Conservation (phyloP, 257 asterid genomes). For the Ophiorrhiza pumila region DNA sequence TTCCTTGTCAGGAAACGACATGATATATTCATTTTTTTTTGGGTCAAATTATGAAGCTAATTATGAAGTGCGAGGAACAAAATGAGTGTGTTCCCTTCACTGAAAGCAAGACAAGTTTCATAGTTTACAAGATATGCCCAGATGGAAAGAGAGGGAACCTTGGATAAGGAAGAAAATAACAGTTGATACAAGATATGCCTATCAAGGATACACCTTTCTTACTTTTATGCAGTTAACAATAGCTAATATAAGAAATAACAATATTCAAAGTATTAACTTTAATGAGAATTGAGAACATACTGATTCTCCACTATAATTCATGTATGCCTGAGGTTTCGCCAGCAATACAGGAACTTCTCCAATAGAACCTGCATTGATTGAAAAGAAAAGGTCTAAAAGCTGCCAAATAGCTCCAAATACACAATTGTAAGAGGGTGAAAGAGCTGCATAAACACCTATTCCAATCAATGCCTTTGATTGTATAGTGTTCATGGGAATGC, state of each 20-base stretch:
- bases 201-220: neutral
- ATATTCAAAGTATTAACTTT: neutral
- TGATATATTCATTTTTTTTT: too few species aligned
- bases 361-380: conserved; percentile 65
- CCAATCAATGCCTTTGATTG: conserved; percentile 90
- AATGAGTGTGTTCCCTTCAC: neutral
- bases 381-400: conserved; percentile 9
- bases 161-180: neutral
- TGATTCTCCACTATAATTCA: conserved; percentile 95
- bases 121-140: neutral
- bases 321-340: conserved; percentile 92
- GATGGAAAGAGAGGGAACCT: neutral
- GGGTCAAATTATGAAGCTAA: neutral
- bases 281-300: conserved; percentile 39
- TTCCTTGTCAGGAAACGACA: neutral
- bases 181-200: neutral
- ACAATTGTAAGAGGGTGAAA: neutral
- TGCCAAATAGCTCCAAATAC: conserved; percentile 1
- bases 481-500: conserved; percentile 82
- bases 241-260: neutral
- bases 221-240: neutral
- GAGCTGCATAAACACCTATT: conserved; percentile 53
- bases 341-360: conserved; percentile 81
- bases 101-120: neutral
- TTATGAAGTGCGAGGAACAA: neutral